A percentile compares a stretch with the other conserved stretches of the same genome.
Conservation (phyloP, 1,139 yeast species). For the Yamadazyma atlantica region DNA sequence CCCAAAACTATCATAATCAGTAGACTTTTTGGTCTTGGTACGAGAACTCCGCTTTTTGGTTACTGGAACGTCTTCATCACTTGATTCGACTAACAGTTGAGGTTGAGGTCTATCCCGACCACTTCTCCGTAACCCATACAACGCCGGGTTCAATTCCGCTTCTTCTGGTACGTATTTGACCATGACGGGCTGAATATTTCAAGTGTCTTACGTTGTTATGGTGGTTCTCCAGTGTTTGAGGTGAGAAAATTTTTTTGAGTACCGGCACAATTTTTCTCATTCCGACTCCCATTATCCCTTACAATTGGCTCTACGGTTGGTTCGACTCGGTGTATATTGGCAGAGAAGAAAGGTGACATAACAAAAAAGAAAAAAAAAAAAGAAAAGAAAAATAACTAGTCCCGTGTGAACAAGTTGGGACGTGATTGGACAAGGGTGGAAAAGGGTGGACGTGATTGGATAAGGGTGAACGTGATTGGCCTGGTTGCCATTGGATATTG, state of each 20-base stretch:
- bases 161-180: constrained; percentile 30
- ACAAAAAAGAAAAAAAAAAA: not conserved
- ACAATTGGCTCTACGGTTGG: no score
- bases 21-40: constrained; percentile 6
- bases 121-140: constrained; percentile 89
- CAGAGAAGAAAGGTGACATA: no score
- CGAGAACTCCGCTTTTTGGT: constrained; percentile 9
- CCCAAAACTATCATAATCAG: constrained; percentile 16
- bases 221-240: no score
- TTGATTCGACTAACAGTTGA: constrained; percentile 24
- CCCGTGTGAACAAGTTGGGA: no score
- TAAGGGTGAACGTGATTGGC: no score
- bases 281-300: no score
- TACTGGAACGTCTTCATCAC: constrained; percentile 29
- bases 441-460: no score
- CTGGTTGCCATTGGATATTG: no score
- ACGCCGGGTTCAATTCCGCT: constrained; percentile 70
- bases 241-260: constrained; percentile 2
- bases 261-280: no score
- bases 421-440: no score
- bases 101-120: constrained; percentile 61
- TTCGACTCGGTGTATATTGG: not conserved
- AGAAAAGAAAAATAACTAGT: not conserved
- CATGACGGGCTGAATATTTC: constrained; percentile 4
- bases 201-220: not conserved